Evolutionary conservation across 176 grass and related monocot species (phyloP), one percentile per base, ranked within the genome.

Genomic region (Oryza rufipogon): DNA sequence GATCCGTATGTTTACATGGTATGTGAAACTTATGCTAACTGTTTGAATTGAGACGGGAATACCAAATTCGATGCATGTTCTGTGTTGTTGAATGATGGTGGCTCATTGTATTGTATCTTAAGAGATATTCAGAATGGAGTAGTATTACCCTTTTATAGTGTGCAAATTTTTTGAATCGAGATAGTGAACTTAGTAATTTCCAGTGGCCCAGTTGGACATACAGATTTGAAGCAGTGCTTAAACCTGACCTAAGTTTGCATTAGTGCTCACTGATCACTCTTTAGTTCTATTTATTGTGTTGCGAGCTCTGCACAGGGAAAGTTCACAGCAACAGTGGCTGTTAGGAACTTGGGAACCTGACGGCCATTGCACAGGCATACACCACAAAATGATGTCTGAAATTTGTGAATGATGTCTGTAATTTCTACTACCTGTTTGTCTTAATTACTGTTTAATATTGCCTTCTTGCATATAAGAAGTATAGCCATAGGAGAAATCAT

Each of bases 1-100:
- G 84, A 90, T 74, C 88, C 84, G 7, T 90, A 51, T 83, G 26
- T 86, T 64, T 90, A 90, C 75, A 90, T 74, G 88, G 88, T 90
- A 90, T 11, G 74, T 79, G 68, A 73, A 78, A 74, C n/a, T 36
- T 17, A 28, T 15, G 17, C 56, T 20, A 36, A 61, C 3, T 61
- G 17, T 65, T 77, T 90, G 32, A 33, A 14, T 68, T 77, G 52
- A 6, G 52, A 67, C 45, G 9, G 11, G 5, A 33, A 77, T 86
- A 11, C 4, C 0, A 20, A 72, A 13, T 66, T 65, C 3, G 10
- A 9, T 67, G 17, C 38, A 32, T 73, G 4, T 23, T n/a, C 1
- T 73, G 34, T n/a, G 2, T 19, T 56, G 38, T 33, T 68, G 33
- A 36, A 25, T 84, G 60, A 84, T 74, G 26, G 73, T 61, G 73